Conservation (phyloP, 352 stramenopile species). For the Globisporangium heterothallicum region DNA sequence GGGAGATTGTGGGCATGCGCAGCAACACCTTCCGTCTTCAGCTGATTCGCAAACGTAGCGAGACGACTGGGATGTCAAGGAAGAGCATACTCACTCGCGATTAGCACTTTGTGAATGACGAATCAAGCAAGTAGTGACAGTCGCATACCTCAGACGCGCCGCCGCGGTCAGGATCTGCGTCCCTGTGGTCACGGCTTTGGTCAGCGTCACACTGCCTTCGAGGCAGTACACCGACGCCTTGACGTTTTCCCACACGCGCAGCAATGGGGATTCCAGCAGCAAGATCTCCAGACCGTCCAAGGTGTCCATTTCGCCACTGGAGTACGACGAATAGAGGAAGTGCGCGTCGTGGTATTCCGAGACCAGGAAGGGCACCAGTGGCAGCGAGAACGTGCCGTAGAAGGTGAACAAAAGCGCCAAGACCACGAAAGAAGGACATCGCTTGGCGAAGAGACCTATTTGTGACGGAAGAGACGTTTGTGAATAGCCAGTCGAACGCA, state of each 20-base stretch:
- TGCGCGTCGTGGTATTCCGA: conserved; percentile 36
- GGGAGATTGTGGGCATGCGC: conserved; percentile 52
- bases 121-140: no score
- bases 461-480: no score
- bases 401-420: conserved; percentile 43
- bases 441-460: conserved; percentile 54
- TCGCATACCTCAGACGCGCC: conserved; percentile 43
- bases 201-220: conserved; percentile 56
- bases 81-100: no score
- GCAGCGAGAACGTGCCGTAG: conserved; percentile 43
- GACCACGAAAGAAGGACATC: conserved; percentile 58
- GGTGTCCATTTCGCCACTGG: conserved; percentile 30
- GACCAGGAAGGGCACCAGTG: conserved; percentile 51
- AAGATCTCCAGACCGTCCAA: conserved; percentile 68
- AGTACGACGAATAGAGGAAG: conserved; percentile 27
- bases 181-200: conserved; percentile 49
- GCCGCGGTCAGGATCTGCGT: conserved; percentile 53
- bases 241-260: conserved; percentile 69
- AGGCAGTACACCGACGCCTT: conserved; percentile 68
- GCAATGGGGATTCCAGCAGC: conserved; percentile 57
- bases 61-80: conserved; percentile 29
- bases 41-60: conserved; percentile 35
- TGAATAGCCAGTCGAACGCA: no score
- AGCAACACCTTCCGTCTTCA: conserved; percentile 44
- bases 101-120: no score